These are phyloP conservation scores for Pichia nakasei DNA, from an alignment of 805 yeast genomes.

Conservation along the genomic window DNA sequence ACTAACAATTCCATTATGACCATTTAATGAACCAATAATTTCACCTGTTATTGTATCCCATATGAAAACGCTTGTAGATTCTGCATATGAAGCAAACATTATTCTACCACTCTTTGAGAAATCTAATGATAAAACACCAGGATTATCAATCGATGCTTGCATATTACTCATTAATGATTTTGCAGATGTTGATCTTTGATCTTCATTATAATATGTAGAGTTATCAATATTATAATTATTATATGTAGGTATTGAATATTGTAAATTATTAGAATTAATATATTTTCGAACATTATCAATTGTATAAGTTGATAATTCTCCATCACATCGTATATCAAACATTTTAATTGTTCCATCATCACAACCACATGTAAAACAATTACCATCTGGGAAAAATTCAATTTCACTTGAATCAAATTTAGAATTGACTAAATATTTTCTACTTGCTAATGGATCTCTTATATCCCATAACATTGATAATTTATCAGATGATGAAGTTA, in stretches of 20 bases:
- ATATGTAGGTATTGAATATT: background rate
- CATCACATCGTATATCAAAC: constrained; percentile 71
- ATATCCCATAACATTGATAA: constrained; percentile 59
- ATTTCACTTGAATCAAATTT: constrained; percentile 54
- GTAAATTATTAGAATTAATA: constrained; percentile 4
- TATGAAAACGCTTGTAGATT: constrained; percentile 53
- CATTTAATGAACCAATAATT: constrained; percentile 56
- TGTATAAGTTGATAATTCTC: constrained; percentile 48
- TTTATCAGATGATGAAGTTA: constrained; percentile 64
- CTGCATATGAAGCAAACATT: constrained; percentile 67
- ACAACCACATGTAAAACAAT: constrained; percentile 63
- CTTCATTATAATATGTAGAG: background rate
- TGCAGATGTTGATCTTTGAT: constrained; percentile 15
- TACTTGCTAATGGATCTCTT: constrained; percentile 32
- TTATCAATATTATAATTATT: background rate
- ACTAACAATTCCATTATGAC: constrained; percentile 54
- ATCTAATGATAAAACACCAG: constrained; percentile 68
- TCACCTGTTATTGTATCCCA: constrained; percentile 71
- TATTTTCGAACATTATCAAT: constrained; percentile 14
- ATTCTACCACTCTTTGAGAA: constrained; percentile 68
- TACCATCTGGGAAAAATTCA: constrained; percentile 59
- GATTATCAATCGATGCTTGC: constrained; percentile 37
- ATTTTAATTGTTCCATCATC: constrained; percentile 69
- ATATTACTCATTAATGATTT: constrained; percentile 21
- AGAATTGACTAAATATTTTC: constrained; percentile 42